Percentiles rank a stretch among this genome's conserved stretches.
Conservation (phyloP, 2,329 filamentous ascomycete genomes). For the Talaromyces sp. region DNA sequence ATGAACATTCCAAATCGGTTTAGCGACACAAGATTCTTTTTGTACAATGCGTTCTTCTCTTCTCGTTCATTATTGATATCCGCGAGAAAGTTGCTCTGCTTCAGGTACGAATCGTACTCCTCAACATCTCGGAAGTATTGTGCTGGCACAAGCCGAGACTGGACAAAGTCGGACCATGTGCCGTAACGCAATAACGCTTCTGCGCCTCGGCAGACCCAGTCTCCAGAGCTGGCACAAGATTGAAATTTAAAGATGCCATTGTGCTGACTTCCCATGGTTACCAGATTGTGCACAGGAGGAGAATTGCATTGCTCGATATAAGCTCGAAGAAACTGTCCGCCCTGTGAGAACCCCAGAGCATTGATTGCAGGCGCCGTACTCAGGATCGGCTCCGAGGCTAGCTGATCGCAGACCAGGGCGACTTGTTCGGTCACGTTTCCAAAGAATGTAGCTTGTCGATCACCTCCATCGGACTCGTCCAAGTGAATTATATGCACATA, state of each 20-base stretch:
- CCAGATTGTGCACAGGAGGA: conserved; percentile 69
- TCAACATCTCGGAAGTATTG: conserved; percentile 83
- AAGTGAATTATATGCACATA: conserved; percentile 77
- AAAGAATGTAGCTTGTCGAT: conserved; percentile 82
- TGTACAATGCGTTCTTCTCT: conserved; percentile 70
- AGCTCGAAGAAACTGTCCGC: conserved; percentile 89
- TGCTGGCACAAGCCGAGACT: conserved; percentile 77
- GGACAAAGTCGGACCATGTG: conserved; percentile 75
- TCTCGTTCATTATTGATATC: conserved; percentile 92
- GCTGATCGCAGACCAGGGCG: conserved; percentile 68
- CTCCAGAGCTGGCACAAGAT: conserved; percentile 58
- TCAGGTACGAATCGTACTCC: conserved; percentile 69
- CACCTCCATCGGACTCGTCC: conserved; percentile 59
- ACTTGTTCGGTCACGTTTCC: conserved; percentile 84
- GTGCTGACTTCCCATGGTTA: conserved; percentile 89
- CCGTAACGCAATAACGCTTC: conserved; percentile 74
- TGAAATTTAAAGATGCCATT: conserved; percentile 86
- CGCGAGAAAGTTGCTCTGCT: conserved; percentile 79
- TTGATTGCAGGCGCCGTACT: conserved; percentile 79
- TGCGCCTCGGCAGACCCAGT: conserved; percentile 77
- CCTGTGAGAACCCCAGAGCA: conserved; percentile 91
- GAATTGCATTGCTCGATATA: conserved; percentile 83
- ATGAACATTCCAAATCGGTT: conserved; percentile 83
- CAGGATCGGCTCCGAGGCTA: conserved; percentile 72
- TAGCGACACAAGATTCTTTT: conserved; percentile 62